Conservation (phyloP, 108 stramenopile genomes). For the Nitzschia palea region DNA sequence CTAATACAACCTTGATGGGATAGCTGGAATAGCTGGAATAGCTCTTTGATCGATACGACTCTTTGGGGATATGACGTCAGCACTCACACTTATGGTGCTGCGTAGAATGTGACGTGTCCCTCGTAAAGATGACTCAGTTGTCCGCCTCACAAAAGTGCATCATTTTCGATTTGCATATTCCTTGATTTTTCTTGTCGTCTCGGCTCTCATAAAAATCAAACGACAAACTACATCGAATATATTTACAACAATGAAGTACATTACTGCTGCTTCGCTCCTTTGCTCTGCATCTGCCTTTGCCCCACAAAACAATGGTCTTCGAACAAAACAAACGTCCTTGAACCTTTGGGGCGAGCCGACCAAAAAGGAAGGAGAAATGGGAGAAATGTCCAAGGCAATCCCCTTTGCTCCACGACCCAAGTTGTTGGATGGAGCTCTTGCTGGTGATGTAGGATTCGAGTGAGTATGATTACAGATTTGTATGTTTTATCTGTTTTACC, state of each 20-base stretch:
- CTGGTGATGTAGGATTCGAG: conserved; percentile 87
- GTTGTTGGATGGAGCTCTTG: conserved; percentile 69
- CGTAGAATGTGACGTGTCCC: too few species aligned
- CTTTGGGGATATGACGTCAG: too few species aligned
- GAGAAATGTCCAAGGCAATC: conserved; percentile 69
- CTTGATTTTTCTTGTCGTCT: too few species aligned
- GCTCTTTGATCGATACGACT: too few species aligned
- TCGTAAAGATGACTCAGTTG: too few species aligned
- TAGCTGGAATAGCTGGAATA: too few species aligned
- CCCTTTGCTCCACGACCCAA: conserved; percentile 78
- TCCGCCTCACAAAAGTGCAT: too few species aligned
- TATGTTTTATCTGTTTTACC: background rate
- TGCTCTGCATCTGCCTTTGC: conserved; percentile 25
- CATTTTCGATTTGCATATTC: too few species aligned
- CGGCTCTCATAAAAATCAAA: too few species aligned
- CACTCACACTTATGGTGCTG: too few species aligned
- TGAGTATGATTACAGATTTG: conserved; percentile 25
- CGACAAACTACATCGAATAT: too few species aligned
- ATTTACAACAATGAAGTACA: conserved; percentile 40
- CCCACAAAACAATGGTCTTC: background rate
- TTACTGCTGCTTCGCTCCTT: conserved; percentile 20
- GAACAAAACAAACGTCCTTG: conserved; percentile 1
- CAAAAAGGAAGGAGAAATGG: conserved; percentile 32
- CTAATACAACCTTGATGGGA: too few species aligned
- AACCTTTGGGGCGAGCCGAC: conserved; percentile 9